Base-by-base conservation (phyloP, 2,329 filamentous ascomycete genomes). In the Neopestalotiopsis clavispora region DNA sequence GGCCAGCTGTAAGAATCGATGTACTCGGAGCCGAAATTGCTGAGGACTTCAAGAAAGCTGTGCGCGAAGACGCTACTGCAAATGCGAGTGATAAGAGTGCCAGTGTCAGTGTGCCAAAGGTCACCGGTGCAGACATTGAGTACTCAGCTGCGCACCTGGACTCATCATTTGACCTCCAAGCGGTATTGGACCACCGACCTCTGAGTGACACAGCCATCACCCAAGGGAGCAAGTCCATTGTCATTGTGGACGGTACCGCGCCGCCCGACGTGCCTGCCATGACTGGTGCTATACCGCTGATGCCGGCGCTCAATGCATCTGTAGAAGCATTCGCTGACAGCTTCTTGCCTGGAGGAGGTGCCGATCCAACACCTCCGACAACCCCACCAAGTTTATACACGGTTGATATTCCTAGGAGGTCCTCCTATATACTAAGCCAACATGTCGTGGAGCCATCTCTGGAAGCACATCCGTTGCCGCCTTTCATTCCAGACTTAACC, bases 191-290 rank as follows among this genome's bases (percentile, higher is more conserved):
- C 9, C 80, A 69, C 69, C 80, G 86, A 59, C 85, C 86, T 1
- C 73, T 78, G 13, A 89, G 87, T 71, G 87, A 89, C 69, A 83
- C 84, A 73, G 87, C 80, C 5, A 88, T 95, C 59, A 96, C 94
- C 0, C 85, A 86, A 12, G 93, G 94, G n/a, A 97, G 94, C 83
- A 92, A 95, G 76, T 97, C 94, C 0, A 97, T 97, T 72, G 87
- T 97, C 67, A 97, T 97, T 75, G 90, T 97, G 45, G 93, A 97
- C 69, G 89, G 89, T 40, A 91, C 90, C 0, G 73, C 86, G 17
- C 81, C 84, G 0, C 81, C 82, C 4, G 81, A 88, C 9, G 78
- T 85, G n/a, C 80, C 84, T 0, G 72, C 82, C 10, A 87, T 90
- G 86, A 83, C 86, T 9, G 86, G 84, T 9, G 83, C 83, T 42